Evolutionary conservation across 225 moss, liverwort and hornwort genomes (phyloP).

Genomic region (Marchantia polymorpha): DNA sequence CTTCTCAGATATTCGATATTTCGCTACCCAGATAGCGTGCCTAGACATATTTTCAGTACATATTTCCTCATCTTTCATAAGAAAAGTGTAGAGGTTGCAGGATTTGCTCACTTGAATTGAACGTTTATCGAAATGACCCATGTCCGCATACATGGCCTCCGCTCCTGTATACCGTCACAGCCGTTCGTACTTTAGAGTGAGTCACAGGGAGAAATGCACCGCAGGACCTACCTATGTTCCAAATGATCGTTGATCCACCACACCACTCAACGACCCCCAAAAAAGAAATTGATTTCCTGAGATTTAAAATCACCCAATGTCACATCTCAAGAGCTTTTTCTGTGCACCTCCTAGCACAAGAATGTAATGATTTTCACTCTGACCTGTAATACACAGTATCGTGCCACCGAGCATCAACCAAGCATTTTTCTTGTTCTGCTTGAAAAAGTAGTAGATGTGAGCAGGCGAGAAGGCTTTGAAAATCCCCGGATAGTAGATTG

Average conservation of each 20-base stretch:
- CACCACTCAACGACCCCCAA: too few species aligned
- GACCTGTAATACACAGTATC: conserved; percentile 80
- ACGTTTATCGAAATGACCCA: conserved; percentile 84
- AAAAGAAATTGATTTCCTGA: too few species aligned
- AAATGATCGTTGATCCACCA: background rate
- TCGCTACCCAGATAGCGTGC: too few species aligned
- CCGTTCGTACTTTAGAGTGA: too few species aligned
- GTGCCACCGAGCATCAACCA: conserved; percentile 84
- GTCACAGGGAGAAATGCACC: background rate
- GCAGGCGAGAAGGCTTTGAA: conserved; percentile 87
- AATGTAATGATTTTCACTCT: background rate
- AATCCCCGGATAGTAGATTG: conserved; percentile 51
- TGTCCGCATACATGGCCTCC: conserved; percentile 92
- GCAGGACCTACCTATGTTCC: conserved; percentile 23
- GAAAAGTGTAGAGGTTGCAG: background rate
- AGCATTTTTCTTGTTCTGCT: conserved; percentile 60
- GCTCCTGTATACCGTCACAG: conserved; percentile 46
- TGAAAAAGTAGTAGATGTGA: conserved; percentile 60
- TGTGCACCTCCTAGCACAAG: background rate
- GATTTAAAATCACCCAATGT: background rate
- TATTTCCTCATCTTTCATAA: too few species aligned
- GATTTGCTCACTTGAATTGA: conserved; percentile 70
- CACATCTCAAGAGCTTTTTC: background rate
- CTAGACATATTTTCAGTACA: too few species aligned
- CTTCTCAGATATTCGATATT: too few species aligned